Conservation (phyloP, 345 rosid species). For the Camelina hispida region DNA sequence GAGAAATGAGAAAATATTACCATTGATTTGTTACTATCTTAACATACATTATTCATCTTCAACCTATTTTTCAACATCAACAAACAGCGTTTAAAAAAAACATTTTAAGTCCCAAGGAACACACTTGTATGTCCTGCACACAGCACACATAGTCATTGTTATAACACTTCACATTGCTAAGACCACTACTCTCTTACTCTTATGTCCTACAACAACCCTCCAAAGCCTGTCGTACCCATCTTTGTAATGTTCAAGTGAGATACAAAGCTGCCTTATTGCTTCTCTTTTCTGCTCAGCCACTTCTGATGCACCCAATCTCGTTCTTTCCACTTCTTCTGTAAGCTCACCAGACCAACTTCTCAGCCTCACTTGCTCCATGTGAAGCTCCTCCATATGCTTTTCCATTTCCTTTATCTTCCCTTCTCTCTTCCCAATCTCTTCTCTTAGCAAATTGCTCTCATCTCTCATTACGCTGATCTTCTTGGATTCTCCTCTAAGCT, state of each 20-base stretch:
- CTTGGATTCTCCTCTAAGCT: slow-evolving; percentile 44
- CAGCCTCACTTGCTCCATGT: slow-evolving; percentile 57
- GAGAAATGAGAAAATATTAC: background rate
- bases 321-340: slow-evolving; percentile 57
- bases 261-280: slow-evolving; percentile 75
- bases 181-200: slow-evolving; percentile 36
- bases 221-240: slow-evolving; percentile 55
- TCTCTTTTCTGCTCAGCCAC: slow-evolving; percentile 74
- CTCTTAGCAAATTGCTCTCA: slow-evolving; percentile 47
- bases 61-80: slow-evolving; percentile 5
- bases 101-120: slow-evolving; percentile 5
- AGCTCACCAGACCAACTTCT: slow-evolving; percentile 53
- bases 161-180: slow-evolving; percentile 8
- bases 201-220: slow-evolving; percentile 48
- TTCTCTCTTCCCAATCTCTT: slow-evolving; percentile 47
- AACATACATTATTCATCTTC: slow-evolving; percentile 30
- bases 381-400: slow-evolving; percentile 56
- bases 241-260: slow-evolving; percentile 69
- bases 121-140: background rate
- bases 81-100: background rate
- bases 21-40: slow-evolving; percentile 19
- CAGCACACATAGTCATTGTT: slow-evolving; percentile 22
- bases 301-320: slow-evolving; percentile 50
- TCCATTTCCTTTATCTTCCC: slow-evolving; percentile 51
- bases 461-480: slow-evolving; percentile 52